Evolutionary conservation across 345 rosid genomes (phyloP).

Genomic region (Toxicodendron radicans): DNA sequence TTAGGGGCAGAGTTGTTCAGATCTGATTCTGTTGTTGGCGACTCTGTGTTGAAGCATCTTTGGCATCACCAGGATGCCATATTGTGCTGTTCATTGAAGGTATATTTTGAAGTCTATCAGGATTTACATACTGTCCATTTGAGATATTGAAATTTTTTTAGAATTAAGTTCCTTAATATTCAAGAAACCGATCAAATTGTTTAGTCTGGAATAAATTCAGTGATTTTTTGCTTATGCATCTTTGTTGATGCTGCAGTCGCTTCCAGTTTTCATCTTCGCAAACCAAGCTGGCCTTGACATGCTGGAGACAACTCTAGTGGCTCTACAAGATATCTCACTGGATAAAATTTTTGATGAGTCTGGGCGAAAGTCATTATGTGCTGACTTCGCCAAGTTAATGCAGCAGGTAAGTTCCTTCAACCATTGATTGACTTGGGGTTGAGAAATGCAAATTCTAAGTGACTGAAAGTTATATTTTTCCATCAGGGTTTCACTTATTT

Average conservation of each 20-base stretch:
- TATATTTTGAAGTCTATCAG: slow-evolving; percentile 19
- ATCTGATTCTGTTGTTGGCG: slow-evolving; percentile 54
- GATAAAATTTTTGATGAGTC: slow-evolving; percentile 92
- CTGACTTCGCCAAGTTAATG: slow-evolving; percentile 87
- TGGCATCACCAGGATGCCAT: slow-evolving; percentile 95
- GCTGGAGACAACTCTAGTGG: slow-evolving; percentile 95
- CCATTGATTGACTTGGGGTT: neutral
- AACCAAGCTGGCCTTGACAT: slow-evolving; percentile 99
- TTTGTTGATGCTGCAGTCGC: slow-evolving; percentile 51
- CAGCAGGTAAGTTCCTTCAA: slow-evolving; percentile 59
- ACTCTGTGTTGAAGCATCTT: slow-evolving; percentile 66
- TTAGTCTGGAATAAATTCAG: neutral
- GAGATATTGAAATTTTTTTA: neutral
- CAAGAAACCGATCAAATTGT: neutral
- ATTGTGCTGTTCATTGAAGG: slow-evolving; percentile 92
- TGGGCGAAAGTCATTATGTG: slow-evolving; percentile 72
- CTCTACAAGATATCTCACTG: slow-evolving; percentile 89
- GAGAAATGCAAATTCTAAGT: neutral
- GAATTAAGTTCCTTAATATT: neutral
- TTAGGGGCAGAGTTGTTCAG: slow-evolving; percentile 73
- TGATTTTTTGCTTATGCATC: neutral
- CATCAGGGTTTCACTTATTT: slow-evolving; percentile 77
- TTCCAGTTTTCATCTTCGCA: slow-evolving; percentile 85
- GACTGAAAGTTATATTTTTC: neutral
- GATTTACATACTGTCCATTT: neutral